Evolutionary conservation across 2,329 filamentous ascomycete species (phyloP), one percentile per base, ranked within the genome.

Genomic region (Trichophyton mentagrophytes): DNA sequence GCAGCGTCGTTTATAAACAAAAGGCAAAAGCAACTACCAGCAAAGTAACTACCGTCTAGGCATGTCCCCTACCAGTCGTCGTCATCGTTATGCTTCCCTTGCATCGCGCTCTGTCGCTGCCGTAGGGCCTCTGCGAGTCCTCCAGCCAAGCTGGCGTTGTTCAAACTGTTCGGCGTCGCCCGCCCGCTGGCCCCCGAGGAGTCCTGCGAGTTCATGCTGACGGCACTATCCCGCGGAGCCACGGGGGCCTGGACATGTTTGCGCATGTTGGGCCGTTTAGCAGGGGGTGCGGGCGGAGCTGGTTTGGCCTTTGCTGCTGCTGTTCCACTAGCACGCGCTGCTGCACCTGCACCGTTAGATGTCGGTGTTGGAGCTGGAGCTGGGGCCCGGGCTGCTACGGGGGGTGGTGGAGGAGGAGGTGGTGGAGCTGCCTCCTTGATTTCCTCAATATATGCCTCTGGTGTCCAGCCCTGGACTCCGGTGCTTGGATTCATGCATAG

Each of bases 361-460:
- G 64, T 53, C 61, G 77, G 76, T 3, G 64, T 53, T 61, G 77
- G 76, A 47, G 74, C 73, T 1, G 87, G 84, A 8, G 86, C 85
- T 13, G 88, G 33, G 33, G 79, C 73, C 3, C 79, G 78, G 6
- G 77, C 70, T 25, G 74, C 73, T 13, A 75, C 72, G 1, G 78
- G 75, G 20, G 78, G 77, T 1, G 77, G 77, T 13, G 79, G 76
- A 5, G 83, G 80, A 3, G 83, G 78, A 3, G 85, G 81, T 25
- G 85, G 81, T 25, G 84, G 82, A 8, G 85, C 77, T 6, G 83
- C 77, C 25, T 80, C 81, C 3, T 68, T 69, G 62, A 77, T 71
- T 63, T 96, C 91, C 74, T 97, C 88, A 7, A 99, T 86, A 69
- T 99, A 99, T 20, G 92, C 90, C 20, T 91, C 88, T 0, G 93